phyloP scores from a whole-genome alignment of 208 protist genomes.

The Herpetomonas muscarum region DNA sequence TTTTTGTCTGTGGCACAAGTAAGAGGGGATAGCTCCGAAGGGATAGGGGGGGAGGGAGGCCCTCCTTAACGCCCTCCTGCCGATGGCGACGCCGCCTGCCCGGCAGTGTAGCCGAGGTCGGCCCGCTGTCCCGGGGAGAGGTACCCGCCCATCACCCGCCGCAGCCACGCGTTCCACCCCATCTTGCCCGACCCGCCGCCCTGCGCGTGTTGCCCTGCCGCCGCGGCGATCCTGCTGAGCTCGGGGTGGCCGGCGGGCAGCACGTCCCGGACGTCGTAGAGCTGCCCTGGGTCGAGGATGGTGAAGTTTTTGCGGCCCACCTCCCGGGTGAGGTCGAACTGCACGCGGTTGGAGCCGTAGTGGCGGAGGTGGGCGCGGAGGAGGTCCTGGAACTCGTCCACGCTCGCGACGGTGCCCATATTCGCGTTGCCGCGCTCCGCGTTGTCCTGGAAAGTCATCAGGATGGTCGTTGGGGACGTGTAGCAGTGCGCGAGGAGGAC shows the following conservation, averaged over 20 bases:
- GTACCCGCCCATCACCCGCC: constrained; percentile 24
- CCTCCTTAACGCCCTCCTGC: too few species aligned
- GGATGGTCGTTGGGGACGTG: constrained; percentile 72
- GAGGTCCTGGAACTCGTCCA: constrained; percentile 79
- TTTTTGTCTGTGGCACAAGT: too few species aligned
- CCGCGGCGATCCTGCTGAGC: constrained; percentile 7
- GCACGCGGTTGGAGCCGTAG: constrained; percentile 70
- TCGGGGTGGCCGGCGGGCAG: constrained; percentile 73
- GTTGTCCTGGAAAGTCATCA: constrained; percentile 87
- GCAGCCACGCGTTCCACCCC: constrained; percentile 55
- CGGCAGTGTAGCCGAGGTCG: constrained; percentile 23
- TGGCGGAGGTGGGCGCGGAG: constrained; percentile 64
- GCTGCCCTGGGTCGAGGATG: constrained; percentile 55
- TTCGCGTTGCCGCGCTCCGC: constrained; percentile 64
- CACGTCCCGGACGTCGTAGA: constrained; percentile 46
- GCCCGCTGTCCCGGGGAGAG: constrained; percentile 45
- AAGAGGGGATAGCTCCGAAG: too few species aligned
- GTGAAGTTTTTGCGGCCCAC: constrained; percentile 63
- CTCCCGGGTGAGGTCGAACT: constrained; percentile 77
- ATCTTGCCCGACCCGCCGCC: constrained; percentile 17
- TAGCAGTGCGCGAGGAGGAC: constrained; percentile 82
- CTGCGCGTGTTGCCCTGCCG: constrained; percentile 16
- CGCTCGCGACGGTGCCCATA: constrained; percentile 64
- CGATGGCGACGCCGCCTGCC: constrained; percentile 1
- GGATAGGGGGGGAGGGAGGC: too few species aligned